phyloP scores from a whole-genome alignment of 257 asterid genomes.

The Solanum pinnatisectum region DNA sequence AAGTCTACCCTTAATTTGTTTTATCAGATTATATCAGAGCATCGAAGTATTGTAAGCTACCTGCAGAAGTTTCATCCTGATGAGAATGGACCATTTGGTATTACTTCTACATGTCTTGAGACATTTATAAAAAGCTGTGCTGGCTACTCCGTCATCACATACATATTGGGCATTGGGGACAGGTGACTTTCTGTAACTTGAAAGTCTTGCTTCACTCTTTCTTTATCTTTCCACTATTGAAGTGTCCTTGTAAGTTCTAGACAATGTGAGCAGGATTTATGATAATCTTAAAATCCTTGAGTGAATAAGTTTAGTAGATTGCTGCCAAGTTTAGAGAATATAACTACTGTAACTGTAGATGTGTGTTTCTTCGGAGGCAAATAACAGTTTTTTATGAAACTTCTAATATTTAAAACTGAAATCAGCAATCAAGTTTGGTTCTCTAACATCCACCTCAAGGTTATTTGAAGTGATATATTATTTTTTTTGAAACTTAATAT shows the following conservation, averaged over 20 bases:
- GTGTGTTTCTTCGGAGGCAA: background rate
- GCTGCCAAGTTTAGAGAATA: background rate
- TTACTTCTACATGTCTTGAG: slow-evolving; percentile 89
- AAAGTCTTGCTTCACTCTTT: background rate
- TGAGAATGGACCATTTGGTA: slow-evolving; percentile 89
- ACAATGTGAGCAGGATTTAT: background rate
- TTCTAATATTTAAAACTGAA: background rate
- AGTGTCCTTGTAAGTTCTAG: background rate
- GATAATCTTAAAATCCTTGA: background rate
- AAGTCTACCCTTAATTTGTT: background rate
- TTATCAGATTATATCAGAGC: slow-evolving; percentile 94
- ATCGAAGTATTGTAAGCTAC: slow-evolving; percentile 84
- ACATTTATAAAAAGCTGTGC: slow-evolving; percentile 97
- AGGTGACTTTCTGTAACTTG: slow-evolving; percentile 35
- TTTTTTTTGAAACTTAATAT: too few relatives aligned
- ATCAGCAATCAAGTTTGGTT: background rate
- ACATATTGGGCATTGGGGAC: slow-evolving; percentile 96
- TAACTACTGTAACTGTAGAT: background rate
- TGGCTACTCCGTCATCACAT: slow-evolving; percentile 97
- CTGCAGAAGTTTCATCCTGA: slow-evolving; percentile 92
- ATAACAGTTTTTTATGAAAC: background rate
- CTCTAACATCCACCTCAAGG: background rate
- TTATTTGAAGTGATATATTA: background rate
- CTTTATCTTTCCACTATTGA: background rate
- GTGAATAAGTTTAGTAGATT: background rate